phyloP scores from a whole-genome alignment of 1,139 yeast genomes.

The Lodderomyces jiufengensis region DNA sequence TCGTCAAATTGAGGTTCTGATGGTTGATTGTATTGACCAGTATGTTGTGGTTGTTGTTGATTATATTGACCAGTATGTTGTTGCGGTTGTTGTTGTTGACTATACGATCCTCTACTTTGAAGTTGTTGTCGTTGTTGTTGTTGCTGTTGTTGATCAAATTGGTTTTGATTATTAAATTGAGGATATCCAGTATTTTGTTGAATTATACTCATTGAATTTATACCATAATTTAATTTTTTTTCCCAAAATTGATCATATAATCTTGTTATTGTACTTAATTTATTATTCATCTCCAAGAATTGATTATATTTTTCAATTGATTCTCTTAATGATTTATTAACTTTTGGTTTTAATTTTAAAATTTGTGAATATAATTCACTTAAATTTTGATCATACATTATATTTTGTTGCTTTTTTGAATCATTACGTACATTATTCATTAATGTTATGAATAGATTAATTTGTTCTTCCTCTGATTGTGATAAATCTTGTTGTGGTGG shows the following conservation, averaged over 20 bases:
- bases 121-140: slow-evolving; percentile 4
- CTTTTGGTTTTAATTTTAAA: slow-evolving; percentile 66
- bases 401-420: slow-evolving; percentile 46
- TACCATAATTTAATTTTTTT: slow-evolving; percentile 52
- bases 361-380: slow-evolving; percentile 65
- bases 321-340: slow-evolving; percentile 61
- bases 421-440: slow-evolving; percentile 53
- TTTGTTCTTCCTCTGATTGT: slow-evolving; percentile 61
- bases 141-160: slow-evolving; percentile 1
- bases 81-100: slow-evolving; percentile 2
- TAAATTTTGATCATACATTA: slow-evolving; percentile 58
- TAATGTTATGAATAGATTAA: slow-evolving; percentile 65
- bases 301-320: slow-evolving; percentile 66
- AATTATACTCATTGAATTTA: slow-evolving; percentile 21
- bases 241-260: slow-evolving; percentile 80
- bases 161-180: slow-evolving; percentile 3
- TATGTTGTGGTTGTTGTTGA: slow-evolving; percentile 2
- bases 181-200: background rate
- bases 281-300: slow-evolving; percentile 75
- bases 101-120: slow-evolving; percentile 3
- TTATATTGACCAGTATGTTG: slow-evolving; percentile 5
- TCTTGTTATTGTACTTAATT: slow-evolving; percentile 73
- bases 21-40: slow-evolving; percentile 8
- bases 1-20: slow-evolving; percentile 12
- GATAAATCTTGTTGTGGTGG: slow-evolving; percentile 38